A percentile compares a stretch with the other conserved stretches of the same genome.
Conservation (phyloP, 108 stramenopile genomes). For the Pseudonitzschia multiseries region DNA sequence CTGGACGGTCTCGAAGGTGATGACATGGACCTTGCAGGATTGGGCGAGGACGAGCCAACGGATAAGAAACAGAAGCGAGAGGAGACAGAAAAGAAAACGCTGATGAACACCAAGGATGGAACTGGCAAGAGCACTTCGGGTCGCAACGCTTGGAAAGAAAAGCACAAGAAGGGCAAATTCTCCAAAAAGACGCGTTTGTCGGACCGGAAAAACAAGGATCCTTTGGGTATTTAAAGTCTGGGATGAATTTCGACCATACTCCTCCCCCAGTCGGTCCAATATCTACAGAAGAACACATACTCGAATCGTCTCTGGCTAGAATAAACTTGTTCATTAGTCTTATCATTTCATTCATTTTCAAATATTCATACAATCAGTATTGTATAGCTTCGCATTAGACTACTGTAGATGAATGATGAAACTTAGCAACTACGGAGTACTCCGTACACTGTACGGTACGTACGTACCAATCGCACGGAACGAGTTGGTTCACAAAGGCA, state of each 20-base stretch:
- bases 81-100: conserved; percentile 63
- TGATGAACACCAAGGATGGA: conserved; percentile 65
- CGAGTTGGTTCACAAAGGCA: too few relatives aligned
- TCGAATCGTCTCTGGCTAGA: not conserved
- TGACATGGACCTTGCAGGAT: conserved; percentile 46
- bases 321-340: not conserved
- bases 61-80: conserved; percentile 39
- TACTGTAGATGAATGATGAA: too few relatives aligned
- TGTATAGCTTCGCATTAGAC: too few relatives aligned
- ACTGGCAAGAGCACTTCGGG: conserved; percentile 86
- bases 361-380: not conserved
- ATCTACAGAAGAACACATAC: not conserved
- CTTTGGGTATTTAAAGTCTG: conserved; percentile 39
- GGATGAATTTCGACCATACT: not conserved
- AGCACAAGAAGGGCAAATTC: conserved; percentile 92
- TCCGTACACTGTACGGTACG: too few relatives aligned
- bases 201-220: conserved; percentile 42
- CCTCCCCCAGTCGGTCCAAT: not conserved
- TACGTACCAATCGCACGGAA: too few relatives aligned
- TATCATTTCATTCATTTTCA: not conserved
- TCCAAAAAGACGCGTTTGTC: conserved; percentile 47
- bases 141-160: conserved; percentile 90
- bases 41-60: conserved; percentile 10
- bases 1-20: conserved; percentile 58
- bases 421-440: too few relatives aligned